Base-by-base conservation (phyloP, 2,329 filamentous ascomycete species). In the Cladosporium colombiae region DNA sequence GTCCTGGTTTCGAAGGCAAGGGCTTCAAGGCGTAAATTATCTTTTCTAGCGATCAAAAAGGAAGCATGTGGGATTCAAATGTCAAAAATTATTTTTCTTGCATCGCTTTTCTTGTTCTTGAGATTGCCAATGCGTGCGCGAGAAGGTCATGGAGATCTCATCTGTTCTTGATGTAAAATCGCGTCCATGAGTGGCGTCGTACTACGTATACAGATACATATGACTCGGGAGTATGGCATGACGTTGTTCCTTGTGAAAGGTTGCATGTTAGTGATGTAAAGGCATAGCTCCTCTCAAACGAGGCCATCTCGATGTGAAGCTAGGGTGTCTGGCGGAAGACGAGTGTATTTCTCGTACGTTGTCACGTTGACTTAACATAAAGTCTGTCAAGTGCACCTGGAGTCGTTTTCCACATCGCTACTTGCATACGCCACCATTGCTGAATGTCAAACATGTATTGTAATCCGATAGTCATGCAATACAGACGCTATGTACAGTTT, bases 1-100 rank as follows among this genome's bases (percentile, higher is more conserved):
- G 85, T 70, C 83, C 85, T 2, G 85, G 85, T 1, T 87, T 87
- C 73, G 85, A 87, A 75, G 89, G 89, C 5, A 89, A 90, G 68
- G 56, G 56, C 18, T 89, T 94, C 75, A 85, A 84, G 85, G 75
- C 73, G 49, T 72, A 69, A 52, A 40, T 2, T 49, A 56, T 29
- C 55, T 40, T 18, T 46, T 49, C 14, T 21, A 59, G 57, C 35
- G 57, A 59, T 59, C 31, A 49, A 23, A 44, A 59, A 29, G 56
- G 33, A 59, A 59, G 56, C 56, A 46, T 59, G 18, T 59, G 56
- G 21, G 35, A 2, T 46, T 55, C 31, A 57, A 33, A 53, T 33
- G 29, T 33, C 52, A 33, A 55, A 55, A 18, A 55, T 1, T 21
- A 46, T 55, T 33, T n/a, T n/a, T 31, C 27, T 33, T 55, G 52